Conservation (phyloP, 2,329 filamentous ascomycete species). For the Aspergillus tubingensis region DNA sequence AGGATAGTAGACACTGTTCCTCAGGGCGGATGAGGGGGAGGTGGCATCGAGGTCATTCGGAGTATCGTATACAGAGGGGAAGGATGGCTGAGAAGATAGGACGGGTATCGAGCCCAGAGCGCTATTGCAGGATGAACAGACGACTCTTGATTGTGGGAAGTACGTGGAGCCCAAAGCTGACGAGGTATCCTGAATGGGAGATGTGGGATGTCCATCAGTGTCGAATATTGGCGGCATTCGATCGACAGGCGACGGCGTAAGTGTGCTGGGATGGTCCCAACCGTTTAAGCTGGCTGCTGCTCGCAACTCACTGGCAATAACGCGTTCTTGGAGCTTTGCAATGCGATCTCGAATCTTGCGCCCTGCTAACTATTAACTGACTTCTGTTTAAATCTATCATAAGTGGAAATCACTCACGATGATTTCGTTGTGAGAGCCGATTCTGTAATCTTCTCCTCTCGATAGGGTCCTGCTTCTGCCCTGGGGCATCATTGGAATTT, state of each 20-base stretch:
- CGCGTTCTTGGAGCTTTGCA: conserved; percentile 38
- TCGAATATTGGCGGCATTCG: conserved; percentile 11
- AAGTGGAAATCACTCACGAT: conserved; percentile 24
- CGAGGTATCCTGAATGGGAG: conserved; percentile 3
- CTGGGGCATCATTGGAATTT: background rate
- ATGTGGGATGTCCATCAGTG: background rate
- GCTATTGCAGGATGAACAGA: conserved; percentile 10
- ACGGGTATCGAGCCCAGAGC: conserved; percentile 2
- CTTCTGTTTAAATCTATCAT: background rate
- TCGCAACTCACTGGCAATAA: conserved; percentile 36
- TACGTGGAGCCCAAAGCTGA: conserved; percentile 2
- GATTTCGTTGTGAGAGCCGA: conserved; percentile 36
- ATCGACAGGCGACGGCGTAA: conserved; percentile 10
- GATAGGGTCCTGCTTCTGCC: conserved; percentile 31
- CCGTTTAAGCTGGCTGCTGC: conserved; percentile 32
- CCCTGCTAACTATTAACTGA: conserved; percentile 20
- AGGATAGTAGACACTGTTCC: background rate
- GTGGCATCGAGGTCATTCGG: background rate
- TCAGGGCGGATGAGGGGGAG: background rate
- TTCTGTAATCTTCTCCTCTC: conserved; percentile 36
- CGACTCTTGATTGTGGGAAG: conserved; percentile 3
- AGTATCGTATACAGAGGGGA: conserved; percentile 7
- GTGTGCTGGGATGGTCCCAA: conserved; percentile 28
- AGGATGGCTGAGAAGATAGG: background rate
- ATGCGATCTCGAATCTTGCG: conserved; percentile 39